phyloP scores from a whole-genome alignment of 2,329 filamentous ascomycete species.

The Fusarium caatingaense region DNA sequence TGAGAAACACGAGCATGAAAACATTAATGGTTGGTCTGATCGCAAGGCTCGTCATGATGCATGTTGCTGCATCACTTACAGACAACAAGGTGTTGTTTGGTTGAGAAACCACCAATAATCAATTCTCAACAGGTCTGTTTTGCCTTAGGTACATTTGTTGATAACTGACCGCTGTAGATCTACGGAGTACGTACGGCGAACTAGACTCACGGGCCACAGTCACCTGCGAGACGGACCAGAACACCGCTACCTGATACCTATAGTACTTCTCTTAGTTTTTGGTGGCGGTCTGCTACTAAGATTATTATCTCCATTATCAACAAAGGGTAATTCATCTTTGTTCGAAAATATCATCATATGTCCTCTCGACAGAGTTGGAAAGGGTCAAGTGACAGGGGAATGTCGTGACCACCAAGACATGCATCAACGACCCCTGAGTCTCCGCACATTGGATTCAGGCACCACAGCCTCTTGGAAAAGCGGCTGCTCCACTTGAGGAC shows the following conservation, averaged over 20 bases:
- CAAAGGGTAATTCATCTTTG: neutral
- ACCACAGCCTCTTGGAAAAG: slow-evolving; percentile 10
- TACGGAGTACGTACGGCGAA: neutral
- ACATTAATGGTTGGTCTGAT: slow-evolving; percentile 15
- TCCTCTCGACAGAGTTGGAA: slow-evolving; percentile 21
- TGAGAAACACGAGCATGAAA: slow-evolving; percentile 3
- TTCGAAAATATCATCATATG: slow-evolving; percentile 10
- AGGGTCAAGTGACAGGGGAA: slow-evolving; percentile 12
- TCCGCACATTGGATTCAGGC: slow-evolving; percentile 7
- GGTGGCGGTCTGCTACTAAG: slow-evolving; percentile 10
- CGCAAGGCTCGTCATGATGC: slow-evolving; percentile 24
- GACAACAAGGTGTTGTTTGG: slow-evolving; percentile 16
- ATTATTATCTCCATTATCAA: neutral
- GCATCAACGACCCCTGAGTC: slow-evolving; percentile 38
- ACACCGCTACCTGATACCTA: slow-evolving; percentile 35
- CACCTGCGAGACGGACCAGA: slow-evolving; percentile 10
- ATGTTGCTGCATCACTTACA: neutral
- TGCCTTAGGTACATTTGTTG: neutral
- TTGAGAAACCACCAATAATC: slow-evolving; percentile 24
- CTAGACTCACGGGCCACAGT: slow-evolving; percentile 12
- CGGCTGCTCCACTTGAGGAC: slow-evolving; percentile 37
- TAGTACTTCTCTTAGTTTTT: neutral
- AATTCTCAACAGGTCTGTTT: neutral
- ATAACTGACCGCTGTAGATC: slow-evolving; percentile 8
- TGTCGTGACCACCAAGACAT: slow-evolving; percentile 38